Conservation (phyloP, 257 asterid genomes). For the Rauvolfia tetraphylla region DNA sequence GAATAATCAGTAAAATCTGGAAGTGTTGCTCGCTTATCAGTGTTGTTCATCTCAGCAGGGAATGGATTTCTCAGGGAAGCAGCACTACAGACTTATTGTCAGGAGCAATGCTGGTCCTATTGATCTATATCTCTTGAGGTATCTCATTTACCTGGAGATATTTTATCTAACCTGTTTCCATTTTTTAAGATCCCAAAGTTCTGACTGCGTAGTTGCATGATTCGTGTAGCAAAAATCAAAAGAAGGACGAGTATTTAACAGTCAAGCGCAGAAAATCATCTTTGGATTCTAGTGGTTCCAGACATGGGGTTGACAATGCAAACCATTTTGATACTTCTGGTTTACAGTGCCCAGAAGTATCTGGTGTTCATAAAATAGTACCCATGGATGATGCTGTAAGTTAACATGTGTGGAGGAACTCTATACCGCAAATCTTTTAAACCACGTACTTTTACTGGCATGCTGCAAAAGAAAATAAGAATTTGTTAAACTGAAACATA, state of each 20-base stretch:
- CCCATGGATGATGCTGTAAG: conserved; percentile 61
- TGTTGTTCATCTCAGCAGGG: conserved; percentile 38
- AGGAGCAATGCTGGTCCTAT: conserved; percentile 73
- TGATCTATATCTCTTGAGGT: conserved; percentile 63
- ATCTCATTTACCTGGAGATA: conserved; percentile 12
- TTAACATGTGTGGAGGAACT: conserved; percentile 11
- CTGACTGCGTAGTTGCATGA: conserved; percentile 17
- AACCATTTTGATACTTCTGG: conserved; percentile 25
- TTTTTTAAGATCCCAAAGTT: not conserved
- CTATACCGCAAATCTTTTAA: not conserved
- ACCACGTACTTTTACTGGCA: not conserved
- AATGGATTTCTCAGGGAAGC: conserved; percentile 36
- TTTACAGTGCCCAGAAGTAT: conserved; percentile 23
- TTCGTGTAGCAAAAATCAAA: conserved; percentile 41
- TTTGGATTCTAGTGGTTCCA: conserved; percentile 22
- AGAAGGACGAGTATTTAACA: conserved; percentile 29
- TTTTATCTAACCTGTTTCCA: not conserved
- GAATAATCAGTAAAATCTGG: not conserved
- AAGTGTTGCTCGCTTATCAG: conserved; percentile 16
- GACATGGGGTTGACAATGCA: conserved; percentile 20
- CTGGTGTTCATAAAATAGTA: conserved; percentile 50
- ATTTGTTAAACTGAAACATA: not conserved
- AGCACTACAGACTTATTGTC: conserved; percentile 51
- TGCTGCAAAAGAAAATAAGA: not conserved
- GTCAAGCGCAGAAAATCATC: conserved; percentile 33